Base-by-base conservation (phyloP, 139 green algal genomes). In the Volvox reticuliferus region DNA sequence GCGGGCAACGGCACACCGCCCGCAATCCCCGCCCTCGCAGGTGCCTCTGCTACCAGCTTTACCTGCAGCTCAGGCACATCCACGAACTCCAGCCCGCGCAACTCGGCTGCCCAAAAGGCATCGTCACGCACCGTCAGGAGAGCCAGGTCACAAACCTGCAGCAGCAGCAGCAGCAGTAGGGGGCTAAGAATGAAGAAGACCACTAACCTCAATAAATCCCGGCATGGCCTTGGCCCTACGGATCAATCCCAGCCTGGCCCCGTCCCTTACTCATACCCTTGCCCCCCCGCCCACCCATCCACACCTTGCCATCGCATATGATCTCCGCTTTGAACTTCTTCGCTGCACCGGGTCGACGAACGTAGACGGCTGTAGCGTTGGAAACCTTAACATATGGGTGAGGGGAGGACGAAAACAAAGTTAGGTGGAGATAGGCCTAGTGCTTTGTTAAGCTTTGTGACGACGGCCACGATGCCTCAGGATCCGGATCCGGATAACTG, bases 1-100 rank as follows among this genome's bases (percentile, higher is more conserved):
- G 44, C 44, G 44, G 44, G 9, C 5, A 55, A n/a, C n/a, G n/a
- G 5, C 44, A 55, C 44, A 73, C 6, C 65, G 21, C 65, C 65
- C 65, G 2, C 65, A 24, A 73, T 28, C 65, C 65, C 65, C 21
- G 21, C 65, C 21, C 65, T 21, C 79, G 13, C 37, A 69, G 79
- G 33, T 19, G 21, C 28, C 14, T 30, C 28, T 37, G n/a, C n/a
- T n/a, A n/a, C 71, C n/a, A 14, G 28, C 71, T 30, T 79, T 69
- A 96, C 95, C 94, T 98, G 96, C 62, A 98, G 93, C 91, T 98
- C 93, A 12, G 96, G 96, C 55, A 97, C 93, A 67, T 96, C 94
- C 37, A 97, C 94, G 83, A 98, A 98, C 20, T 94, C 88, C 1
- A 98, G 89, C 2, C 91, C 86, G 24, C 90, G 75, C 50, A 98